Base-by-base conservation (phyloP, 2,329 filamentous ascomycete genomes). In the Pseudodiploospora longispora region DNA sequence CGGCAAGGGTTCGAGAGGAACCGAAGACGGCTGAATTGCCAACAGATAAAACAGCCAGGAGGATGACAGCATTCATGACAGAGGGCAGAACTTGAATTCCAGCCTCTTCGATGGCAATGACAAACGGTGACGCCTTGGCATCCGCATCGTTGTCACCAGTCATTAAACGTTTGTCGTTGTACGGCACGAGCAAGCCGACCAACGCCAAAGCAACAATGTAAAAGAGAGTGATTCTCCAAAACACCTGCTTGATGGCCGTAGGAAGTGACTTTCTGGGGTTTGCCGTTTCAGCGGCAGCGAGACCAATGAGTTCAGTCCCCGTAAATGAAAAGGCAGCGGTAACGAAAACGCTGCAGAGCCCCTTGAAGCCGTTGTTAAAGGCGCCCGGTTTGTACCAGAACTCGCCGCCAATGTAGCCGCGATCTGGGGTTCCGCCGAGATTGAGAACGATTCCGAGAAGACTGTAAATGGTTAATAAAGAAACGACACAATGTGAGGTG, bases 21-120 rank as follows among this genome's bases (percentile, higher is more conserved):
- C 89, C 91, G 57, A 94, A 96, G 47, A 96, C 83, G 48, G 89
- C 82, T 3, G 87, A 91, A 64, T 95, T 95, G 46, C 89, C 88
- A 46, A 96, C 90, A 0, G 87, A 94, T 27, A 96, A 70, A 12
- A 95, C 89, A 12, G 89, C 85, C 49, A 95, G 80, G 59, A 96
- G 80, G 61, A 96, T 95, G 48, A 96, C 88, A 10, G 80, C 82
- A 63, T 96, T 96, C 84, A 96, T 93, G 41, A 95, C 76, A 0
- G 85, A 90, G 3, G 88, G 87, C 3, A 96, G 75, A 2, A 83
- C 82, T 32, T 78, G 68, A 55, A 96, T 94, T 6, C 87, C 84
- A 1, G 89, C 87, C 48, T 88, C 84, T 52, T 84, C 72, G 53
- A 95, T 95, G 48, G 90, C 87, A 56, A 96, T 94, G 55, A 96